Evolutionary conservation across 2,329 filamentous ascomycete species (phyloP).

Genomic region (Peltaster fructicola): DNA sequence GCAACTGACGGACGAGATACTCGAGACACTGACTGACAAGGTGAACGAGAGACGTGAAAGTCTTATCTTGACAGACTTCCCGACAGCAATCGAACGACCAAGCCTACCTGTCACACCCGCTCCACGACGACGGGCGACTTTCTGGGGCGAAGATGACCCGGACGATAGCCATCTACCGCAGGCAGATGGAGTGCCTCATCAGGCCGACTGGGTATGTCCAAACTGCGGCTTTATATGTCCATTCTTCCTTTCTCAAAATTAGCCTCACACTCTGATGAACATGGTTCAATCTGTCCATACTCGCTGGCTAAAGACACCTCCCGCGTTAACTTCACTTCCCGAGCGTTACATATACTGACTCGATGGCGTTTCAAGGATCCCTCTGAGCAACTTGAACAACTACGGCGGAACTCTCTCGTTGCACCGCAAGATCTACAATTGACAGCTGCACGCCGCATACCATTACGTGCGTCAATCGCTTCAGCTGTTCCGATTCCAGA

Average conservation of each 20-base stretch:
- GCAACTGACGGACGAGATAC: conserved; percentile 5
- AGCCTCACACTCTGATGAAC: too few species aligned
- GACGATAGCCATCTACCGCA: conserved; percentile 45
- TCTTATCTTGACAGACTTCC: conserved; percentile 72
- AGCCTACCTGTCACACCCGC: conserved; percentile 84
- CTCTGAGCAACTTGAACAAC: conserved; percentile 26
- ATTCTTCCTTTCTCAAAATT: too few species aligned
- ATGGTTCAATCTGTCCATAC: too few species aligned
- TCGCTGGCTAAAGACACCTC: too few species aligned
- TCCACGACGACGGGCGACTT: conserved; percentile 50
- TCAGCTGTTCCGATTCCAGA: too few species aligned
- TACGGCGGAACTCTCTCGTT: conserved; percentile 27
- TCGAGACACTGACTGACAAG: conserved; percentile 13
- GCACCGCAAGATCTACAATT: conserved; percentile 14
- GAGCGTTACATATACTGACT: too few species aligned
- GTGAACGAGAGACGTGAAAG: conserved; percentile 29
- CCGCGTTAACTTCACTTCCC: too few species aligned
- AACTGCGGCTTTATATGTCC: conserved; percentile 21
- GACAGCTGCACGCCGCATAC: too few species aligned
- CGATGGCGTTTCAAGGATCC: too few species aligned
- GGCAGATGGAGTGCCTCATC: conserved; percentile 69
- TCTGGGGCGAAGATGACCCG: conserved; percentile 46
- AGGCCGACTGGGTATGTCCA: conserved; percentile 87
- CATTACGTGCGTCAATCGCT: too few species aligned
- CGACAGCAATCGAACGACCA: conserved; percentile 61